Evolutionary conservation across 495 filamentous ascomycete genomes (phyloP), one percentile per base, ranked within the genome.

Genomic region (Aspergillus ostianus): DNA sequence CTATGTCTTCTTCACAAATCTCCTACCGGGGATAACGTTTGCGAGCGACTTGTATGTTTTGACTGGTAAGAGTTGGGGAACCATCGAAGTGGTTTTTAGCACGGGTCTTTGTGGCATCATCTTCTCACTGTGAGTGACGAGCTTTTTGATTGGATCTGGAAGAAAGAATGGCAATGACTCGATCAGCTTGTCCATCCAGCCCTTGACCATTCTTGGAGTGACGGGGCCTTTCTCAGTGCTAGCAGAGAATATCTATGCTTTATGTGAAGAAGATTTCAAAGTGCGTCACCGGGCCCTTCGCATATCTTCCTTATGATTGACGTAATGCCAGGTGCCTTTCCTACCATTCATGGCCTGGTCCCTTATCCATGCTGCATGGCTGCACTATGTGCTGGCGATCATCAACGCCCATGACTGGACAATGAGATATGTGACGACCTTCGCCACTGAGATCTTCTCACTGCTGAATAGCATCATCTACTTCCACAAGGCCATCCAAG

Each of bases 351-450:
- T 90, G 87, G 87, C 87, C 7, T 91, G 87, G 88, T 82, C 84
- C 9, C 77, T 87, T 30, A 88, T 90, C 53, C 87, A 90, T 68
- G 80, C 88, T 26, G 81, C 72, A 12, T 90, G 87, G 87, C 81
- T 90, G 75, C 86, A 87, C 64, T 87, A 84, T 67, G 65, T 90
- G 6, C 73, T 90, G 18, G 87, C 87, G 51, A 83, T 89, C 45
- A 80, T 89, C 63, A 90, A 90, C 68, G 87, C 86, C 20, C 87
- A 89, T 59, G 86, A 90, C 70, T 90, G 85, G 85, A 89, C 87
- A 2, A 90, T 90, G 87, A 79, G 84, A 56, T 90, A 90, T 65
- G 87, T 90, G 21, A 90, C 87, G 0, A 87, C 80, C 6, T 90
- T 90, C 64, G 84, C 80, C 26, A 87, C 83, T 17, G 87, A 90